Base-by-base conservation (phyloP, 352 stramenopile genomes). In the Pythium chondricola region DNA sequence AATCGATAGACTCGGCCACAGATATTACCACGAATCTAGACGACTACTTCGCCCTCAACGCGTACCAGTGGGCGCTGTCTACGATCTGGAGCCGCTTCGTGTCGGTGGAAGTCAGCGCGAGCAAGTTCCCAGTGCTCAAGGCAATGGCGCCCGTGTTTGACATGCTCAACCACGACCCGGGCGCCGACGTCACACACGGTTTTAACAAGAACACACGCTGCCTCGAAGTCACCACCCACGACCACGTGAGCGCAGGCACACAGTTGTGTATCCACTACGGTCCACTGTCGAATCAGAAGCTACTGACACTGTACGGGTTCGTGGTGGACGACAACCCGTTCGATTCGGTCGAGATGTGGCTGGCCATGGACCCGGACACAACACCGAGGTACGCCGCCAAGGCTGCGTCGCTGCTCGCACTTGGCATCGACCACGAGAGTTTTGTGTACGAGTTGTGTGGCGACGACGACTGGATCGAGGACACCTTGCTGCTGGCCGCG, bases 11-110 rank as follows among this genome's bases (percentile, higher is more conserved):
- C n/a, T 52, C 65, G 33, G 66, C 48, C 21, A 17, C 69, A 2
- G 56, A 63, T 14, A 44, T 43, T 2, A 69, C 78, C 17, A 47
- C 71, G 10, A 51, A 29, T 16, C 2, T 61, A 13, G 43, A 42
- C 2, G 20, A 65, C 20, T 66, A 43, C 21, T 88, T 89, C 42
- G 88, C 76, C 3, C 63, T 86, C 16, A 66, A 82, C 1, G 71
- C 78, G 52, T 93, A 88, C 65, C 75, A 83, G 47, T 93, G 81
- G 81, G 81, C 78, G 24, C 46, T 93, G n/a, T 89, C 81, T 13
- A 89, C 78, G 30, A 85, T 93, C 59, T 93, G 81, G 81, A 93
- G 81, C 52, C 81, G 81, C 33, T 90, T 89, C 25, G 81, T 93
- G 31, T 88, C 81, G 27, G 37, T 93, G 27, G 48, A 64, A 4